A percentile compares a stretch with the other conserved stretches of the same genome.
Conservation (phyloP, 164 flowering plant species). For the Amborella trichopoda region DNA sequence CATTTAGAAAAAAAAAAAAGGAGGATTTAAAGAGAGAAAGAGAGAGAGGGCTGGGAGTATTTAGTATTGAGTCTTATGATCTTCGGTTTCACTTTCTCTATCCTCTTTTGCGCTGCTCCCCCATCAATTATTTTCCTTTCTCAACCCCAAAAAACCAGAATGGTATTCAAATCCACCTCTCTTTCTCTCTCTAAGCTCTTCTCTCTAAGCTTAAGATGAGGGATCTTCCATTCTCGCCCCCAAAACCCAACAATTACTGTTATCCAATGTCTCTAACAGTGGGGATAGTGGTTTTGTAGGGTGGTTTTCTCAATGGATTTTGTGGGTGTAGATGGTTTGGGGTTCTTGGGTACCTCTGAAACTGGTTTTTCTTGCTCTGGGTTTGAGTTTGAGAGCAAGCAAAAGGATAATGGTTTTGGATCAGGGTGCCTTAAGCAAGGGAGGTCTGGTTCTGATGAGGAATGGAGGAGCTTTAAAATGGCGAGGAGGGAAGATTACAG, state of each 20-base stretch:
- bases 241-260: not conserved
- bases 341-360: conserved; percentile 16
- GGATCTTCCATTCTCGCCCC: not conserved
- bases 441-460: conserved; percentile 18
- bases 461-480: conserved; percentile 42
- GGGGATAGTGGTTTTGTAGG: conserved; percentile 7
- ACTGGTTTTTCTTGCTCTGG: conserved; percentile 16
- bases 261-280: conserved; percentile 15
- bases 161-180: not conserved
- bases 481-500: conserved; percentile 30
- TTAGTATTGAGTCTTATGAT: no score
- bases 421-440: conserved; percentile 36
- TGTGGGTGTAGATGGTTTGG: conserved; percentile 35
- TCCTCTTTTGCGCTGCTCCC: no score
- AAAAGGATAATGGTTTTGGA: conserved; percentile 42
- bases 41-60: no score
- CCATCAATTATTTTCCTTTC: no score
- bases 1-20: no score
- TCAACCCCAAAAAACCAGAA: not conserved
- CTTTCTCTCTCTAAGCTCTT: not conserved
- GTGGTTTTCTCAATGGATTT: conserved; percentile 39
- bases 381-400: conserved; percentile 38
- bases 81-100: no score
- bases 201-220: conserved; percentile 1
- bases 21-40: no score